These are phyloP conservation scores for Zygoascus sp. DNA, from an alignment of 1,139 yeast genomes.

Conservation along the genomic window DNA sequence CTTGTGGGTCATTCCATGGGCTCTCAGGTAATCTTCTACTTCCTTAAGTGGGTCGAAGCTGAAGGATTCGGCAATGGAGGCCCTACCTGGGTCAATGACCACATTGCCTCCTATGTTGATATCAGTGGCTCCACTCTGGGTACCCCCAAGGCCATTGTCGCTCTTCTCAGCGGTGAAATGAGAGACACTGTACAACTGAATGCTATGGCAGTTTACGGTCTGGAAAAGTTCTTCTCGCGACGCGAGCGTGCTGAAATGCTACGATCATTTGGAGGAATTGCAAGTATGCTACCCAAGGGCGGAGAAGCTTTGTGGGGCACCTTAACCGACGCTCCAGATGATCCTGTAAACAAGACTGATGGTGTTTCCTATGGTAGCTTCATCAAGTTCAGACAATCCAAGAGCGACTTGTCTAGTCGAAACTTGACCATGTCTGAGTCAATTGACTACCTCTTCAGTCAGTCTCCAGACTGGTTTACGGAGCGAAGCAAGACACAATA, in stretches of 20 bases:
- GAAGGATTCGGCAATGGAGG: constrained; percentile 93
- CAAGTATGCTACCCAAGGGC: constrained; percentile 95
- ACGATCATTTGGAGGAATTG: constrained; percentile 86
- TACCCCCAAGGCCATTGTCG: constrained; percentile 90
- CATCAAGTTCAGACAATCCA: constrained; percentile 53
- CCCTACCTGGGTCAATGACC: constrained; percentile 73
- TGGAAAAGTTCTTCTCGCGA: constrained; percentile 88
- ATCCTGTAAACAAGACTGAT: constrained; percentile 37
- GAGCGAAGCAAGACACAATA: constrained; percentile 63
- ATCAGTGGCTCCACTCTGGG: constrained; percentile 87
- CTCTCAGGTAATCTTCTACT: constrained; percentile 78
- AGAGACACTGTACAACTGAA: constrained; percentile 93
- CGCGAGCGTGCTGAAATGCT: constrained; percentile 83
- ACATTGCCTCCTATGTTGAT: constrained; percentile 75
- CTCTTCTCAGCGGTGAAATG: constrained; percentile 94
- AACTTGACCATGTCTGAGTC: constrained; percentile 65
- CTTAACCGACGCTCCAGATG: constrained; percentile 45
- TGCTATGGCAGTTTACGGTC: constrained; percentile 86
- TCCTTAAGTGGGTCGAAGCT: constrained; percentile 95
- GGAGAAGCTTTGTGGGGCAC: constrained; percentile 89
- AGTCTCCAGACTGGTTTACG: constrained; percentile 72
- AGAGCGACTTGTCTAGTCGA: constrained; percentile 41
- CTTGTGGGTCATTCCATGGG: constrained; percentile 96
- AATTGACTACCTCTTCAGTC: constrained; percentile 58
- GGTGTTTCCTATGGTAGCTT: constrained; percentile 67